Conservation (phyloP, 148 eudicot species). For the Oxyria digyna region DNA sequence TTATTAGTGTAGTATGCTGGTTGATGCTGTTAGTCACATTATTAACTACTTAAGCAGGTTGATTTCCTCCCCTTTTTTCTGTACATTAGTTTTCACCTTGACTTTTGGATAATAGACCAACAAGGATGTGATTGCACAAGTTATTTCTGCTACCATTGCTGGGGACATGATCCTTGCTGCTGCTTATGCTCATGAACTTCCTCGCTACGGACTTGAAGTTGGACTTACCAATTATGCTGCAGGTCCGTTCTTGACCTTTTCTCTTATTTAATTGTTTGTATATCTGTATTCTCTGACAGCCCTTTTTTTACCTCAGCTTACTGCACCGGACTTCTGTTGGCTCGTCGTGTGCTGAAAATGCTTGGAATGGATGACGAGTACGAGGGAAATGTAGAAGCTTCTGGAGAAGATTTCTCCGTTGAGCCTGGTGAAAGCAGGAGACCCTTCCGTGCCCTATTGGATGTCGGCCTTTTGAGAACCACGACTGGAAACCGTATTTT, state of each 20-base stretch:
- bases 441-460: conserved; percentile 84
- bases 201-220: conserved; percentile 63
- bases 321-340: conserved; percentile 71
- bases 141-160: conserved; percentile 54
- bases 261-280: background rate
- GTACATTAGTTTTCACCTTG: conserved; percentile 13
- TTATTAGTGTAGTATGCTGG: background rate
- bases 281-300: background rate
- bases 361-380: conserved; percentile 67
- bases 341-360: conserved; percentile 50
- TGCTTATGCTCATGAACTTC: conserved; percentile 79
- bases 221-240: conserved; percentile 80
- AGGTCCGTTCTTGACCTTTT: conserved; percentile 20
- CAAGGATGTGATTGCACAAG: conserved; percentile 62
- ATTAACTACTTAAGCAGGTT: background rate
- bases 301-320: conserved; percentile 27
- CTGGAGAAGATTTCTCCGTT: conserved; percentile 79
- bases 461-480: conserved; percentile 74
- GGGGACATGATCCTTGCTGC: conserved; percentile 62
- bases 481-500: conserved; percentile 84
- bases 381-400: conserved; percentile 76
- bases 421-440: conserved; percentile 70
- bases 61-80: background rate
- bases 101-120: conserved; percentile 40
- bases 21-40: background rate